phyloP scores from a whole-genome alignment of 805 yeast genomes.

The Hanseniaspora jakobsenii region DNA sequence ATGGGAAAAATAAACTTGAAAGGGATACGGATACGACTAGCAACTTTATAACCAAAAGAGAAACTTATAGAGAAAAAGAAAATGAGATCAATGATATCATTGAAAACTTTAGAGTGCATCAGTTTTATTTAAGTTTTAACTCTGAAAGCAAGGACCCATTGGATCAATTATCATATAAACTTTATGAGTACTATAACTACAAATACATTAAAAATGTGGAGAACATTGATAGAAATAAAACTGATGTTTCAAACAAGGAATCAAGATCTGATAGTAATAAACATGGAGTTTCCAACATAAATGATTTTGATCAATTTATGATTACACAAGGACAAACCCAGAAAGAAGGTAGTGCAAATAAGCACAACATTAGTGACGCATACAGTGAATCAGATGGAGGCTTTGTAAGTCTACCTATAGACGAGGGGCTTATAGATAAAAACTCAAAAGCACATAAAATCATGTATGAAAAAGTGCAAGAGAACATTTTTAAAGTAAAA shows the following conservation, averaged over 20 bases:
- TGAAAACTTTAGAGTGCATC: conserved; percentile 11
- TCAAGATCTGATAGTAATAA: too few species aligned
- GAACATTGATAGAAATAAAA: conserved; percentile 11
- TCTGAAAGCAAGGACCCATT: neutral
- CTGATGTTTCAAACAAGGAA: too few species aligned
- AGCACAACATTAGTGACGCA: too few species aligned
- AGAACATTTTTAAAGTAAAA: conserved; percentile 2
- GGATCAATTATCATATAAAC: conserved; percentile 9
- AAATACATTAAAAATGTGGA: conserved; percentile 18
- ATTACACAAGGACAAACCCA: too few species aligned
- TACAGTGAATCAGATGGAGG: neutral
- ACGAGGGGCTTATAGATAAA: conserved; percentile 5
- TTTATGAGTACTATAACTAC: conserved; percentile 23
- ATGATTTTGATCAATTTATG: too few species aligned
- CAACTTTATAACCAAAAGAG: neutral
- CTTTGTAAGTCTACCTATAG: conserved; percentile 3
- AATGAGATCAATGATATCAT: conserved; percentile 2
- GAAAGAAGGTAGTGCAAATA: too few species aligned
- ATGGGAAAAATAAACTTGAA: too few species aligned
- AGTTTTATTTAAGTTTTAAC: conserved; percentile 9
- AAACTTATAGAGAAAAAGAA: neutral
- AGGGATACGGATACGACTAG: too few species aligned
- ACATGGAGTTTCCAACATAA: too few species aligned
- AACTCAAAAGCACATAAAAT: conserved; percentile 6
- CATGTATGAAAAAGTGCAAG: conserved; percentile 11